Evolutionary conservation across 257 asterid genomes (phyloP), one percentile per base, ranked within the genome.

Genomic region (Solanum sejunctum): DNA sequence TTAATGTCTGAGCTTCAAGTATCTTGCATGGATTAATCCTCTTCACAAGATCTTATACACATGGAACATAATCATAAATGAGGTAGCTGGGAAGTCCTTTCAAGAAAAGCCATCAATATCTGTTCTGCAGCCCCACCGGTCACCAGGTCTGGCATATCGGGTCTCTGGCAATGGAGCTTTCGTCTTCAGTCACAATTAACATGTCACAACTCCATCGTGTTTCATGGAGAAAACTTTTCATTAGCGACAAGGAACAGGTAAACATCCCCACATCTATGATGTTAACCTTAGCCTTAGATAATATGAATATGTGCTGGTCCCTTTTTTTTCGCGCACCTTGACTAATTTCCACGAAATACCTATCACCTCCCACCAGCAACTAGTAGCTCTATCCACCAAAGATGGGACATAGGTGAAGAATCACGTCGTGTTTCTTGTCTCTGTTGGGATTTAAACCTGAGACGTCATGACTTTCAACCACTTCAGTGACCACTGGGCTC

Each of bases 31-130:
- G 49, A 51, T 52, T 78, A 9, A 78, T 77, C 82, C 63, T 51
- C 61, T 13, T 52, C 82, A 28, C 64, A 78, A 78, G 49, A 52
- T 52, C 26, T 78, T 17, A 32, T 28, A 17, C 39, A 28, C 83
- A 78, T 5, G 17, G 9, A 51, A 51, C 47, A 26, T 26, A 15
- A 10, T 1, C 49, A 78, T 78, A 78, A 52, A 78, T 78, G 83
- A 78, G 83, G 64, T 78, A 78, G 83, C 83, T 78, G 83, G 83
- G 83, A 52, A 52, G 83, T 52, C 83, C 83, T 78, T 16, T 78
- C 49, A 52, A 78, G 64, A 52, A 52, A 78, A 28, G 52, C 7
- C 49, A 28, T 78, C 83, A 78, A 72, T 78, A n/a, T 9, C 10
- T 51, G 10, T 78, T 78, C 64, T 52, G 28, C 66, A 9, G 49